Base-by-base conservation (phyloP, 495 filamentous ascomycete species). In the Penicillium odoratum region DNA sequence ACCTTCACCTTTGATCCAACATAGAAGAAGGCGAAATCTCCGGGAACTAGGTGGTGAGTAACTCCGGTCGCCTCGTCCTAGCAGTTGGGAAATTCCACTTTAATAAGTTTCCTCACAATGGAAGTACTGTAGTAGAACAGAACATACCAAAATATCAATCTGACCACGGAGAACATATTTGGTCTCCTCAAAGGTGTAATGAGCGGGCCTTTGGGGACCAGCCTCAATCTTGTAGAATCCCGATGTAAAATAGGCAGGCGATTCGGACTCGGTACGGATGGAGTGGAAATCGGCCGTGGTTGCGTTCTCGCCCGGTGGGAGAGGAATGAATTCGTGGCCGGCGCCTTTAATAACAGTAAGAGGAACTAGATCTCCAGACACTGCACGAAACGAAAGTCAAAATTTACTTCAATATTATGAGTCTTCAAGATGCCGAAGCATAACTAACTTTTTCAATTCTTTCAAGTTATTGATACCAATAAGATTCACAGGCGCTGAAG, bases 191-290 rank as follows among this genome's bases (percentile, higher is more conserved):
- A 65, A 71, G 5, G 38, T 67, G 44, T 71, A 71, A 38, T 57
- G 58, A 0, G 64, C 68, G 4, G 68, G 68, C 50, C 66, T 38
- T 54, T 65, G 48, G 31, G 66, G 59, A 1, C 68, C 68, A 53
- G 66, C 66, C 46, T 67, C 66, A 30, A 71, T 71, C 60, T 71
- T 71, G 33, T 71, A 72, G 49, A 72, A 70, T 5, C 67, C 69
- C 0, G 69, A 72, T 11, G 69, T 72, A 16, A 72, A 49, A 48
- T 66, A 34, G 2, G 69, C 57, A 6, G 69, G 69, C 5, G 67
- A 65, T 8, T 68, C 62, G 4, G 67, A 69, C 55, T 68, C 53
- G 46, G 69, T 72, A 33, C 65, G 67, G 4, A 66, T 69, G 3
- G 67, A 66, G 53, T 70, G 69, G 56, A 68, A 72, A 51, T 72